Percentiles rank a stretch among this genome's conserved stretches.
Conservation (phyloP, 495 filamentous ascomycete species). For the Talaromyces trachyspermus region DNA sequence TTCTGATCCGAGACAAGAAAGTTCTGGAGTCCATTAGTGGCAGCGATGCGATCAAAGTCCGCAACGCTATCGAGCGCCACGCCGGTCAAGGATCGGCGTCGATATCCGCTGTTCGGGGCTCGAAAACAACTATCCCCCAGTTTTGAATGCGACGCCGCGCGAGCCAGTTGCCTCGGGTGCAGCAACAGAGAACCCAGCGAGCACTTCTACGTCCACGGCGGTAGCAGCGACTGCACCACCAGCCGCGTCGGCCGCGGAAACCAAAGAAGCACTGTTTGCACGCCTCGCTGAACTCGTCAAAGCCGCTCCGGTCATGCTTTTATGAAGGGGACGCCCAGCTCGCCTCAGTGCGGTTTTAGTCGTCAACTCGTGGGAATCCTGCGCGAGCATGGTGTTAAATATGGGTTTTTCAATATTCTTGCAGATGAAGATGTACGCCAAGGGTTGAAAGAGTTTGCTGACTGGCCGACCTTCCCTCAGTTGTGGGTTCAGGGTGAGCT, state of each 20-base stretch:
- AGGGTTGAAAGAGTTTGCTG: constrained; percentile 88
- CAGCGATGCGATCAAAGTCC: constrained; percentile 75
- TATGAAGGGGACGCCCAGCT: constrained; percentile 77
- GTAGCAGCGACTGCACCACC: constrained; percentile 34
- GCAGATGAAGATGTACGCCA: constrained; percentile 97
- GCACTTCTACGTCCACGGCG: constrained; percentile 41
- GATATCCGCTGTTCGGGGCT: constrained; percentile 16
- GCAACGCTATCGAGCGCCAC: constrained; percentile 74
- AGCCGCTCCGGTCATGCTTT: constrained; percentile 95
- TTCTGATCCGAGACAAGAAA: constrained; percentile 62
- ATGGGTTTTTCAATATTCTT: constrained; percentile 98
- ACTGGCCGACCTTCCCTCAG: constrained; percentile 96
- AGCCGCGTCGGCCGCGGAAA: constrained; percentile 42
- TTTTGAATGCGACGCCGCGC: constrained; percentile 37
- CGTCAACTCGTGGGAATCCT: constrained; percentile 78
- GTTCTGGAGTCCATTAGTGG: constrained; percentile 78
- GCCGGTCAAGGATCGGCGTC: constrained; percentile 35
- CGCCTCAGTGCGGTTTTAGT: constrained; percentile 92
- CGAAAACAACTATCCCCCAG: constrained; percentile 45
- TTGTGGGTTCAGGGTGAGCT: constrained; percentile 76
- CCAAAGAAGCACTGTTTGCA: constrained; percentile 71
- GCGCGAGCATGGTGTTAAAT: constrained; percentile 81
- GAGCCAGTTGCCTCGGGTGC: constrained; percentile 30
- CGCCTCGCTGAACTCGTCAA: constrained; percentile 75
- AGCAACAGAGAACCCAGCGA: constrained; percentile 33